Conservation (phyloP, 129 eudicot species). For the Flaveria brownii region DNA sequence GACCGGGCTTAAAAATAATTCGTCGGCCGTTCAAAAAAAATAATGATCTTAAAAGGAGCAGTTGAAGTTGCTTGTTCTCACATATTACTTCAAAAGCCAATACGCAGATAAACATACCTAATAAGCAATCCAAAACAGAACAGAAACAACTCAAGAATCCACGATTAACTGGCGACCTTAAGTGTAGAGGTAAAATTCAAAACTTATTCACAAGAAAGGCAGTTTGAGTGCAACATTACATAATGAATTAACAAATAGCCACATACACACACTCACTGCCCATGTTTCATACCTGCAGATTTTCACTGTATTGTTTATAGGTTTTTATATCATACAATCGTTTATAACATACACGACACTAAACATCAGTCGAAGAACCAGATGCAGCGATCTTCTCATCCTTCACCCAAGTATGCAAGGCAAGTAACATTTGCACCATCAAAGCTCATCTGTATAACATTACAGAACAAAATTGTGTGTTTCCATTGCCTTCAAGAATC, state of each 20-base stretch:
- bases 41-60: background rate
- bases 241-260: conserved; percentile 35
- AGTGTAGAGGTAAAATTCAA: background rate
- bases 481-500: conserved; percentile 26
- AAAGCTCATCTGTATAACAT: conserved; percentile 29
- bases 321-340: conserved; percentile 20
- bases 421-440: conserved; percentile 24
- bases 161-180: background rate
- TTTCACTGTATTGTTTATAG: conserved; percentile 41
- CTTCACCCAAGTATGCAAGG: conserved; percentile 18
- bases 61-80: background rate
- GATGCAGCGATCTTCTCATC: background rate
- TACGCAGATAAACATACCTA: background rate
- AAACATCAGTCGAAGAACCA: conserved; percentile 24
- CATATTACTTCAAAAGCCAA: background rate
- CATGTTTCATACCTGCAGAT: conserved; percentile 45
- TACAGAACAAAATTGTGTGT: conserved; percentile 47
- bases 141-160: background rate
- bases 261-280: conserved; percentile 29
- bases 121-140: background rate
- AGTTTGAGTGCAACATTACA: conserved; percentile 39
- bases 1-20: too few species aligned
- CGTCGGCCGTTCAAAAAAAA: too few species aligned
- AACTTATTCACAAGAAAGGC: conserved; percentile 8
- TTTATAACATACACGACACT: conserved; percentile 28